phyloP scores from a whole-genome alignment of 164 flowering plant genomes.

The Akebia trifoliata region DNA sequence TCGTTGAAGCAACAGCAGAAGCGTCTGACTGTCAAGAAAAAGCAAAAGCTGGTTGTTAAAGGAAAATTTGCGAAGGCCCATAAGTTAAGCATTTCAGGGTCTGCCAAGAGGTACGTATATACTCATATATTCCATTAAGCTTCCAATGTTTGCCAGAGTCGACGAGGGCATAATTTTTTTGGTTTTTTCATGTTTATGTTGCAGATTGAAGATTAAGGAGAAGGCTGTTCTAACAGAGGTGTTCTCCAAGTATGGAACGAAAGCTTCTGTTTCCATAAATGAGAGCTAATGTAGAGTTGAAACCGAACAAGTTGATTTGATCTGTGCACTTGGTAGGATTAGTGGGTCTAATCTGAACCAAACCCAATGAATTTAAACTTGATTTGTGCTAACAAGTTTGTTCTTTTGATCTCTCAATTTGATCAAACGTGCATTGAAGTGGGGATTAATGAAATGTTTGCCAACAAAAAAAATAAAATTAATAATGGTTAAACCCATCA shows the following conservation, averaged over 20 bases:
- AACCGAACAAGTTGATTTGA: no score
- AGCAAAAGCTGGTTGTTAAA: slow-evolving; percentile 20
- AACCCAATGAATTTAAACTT: no score
- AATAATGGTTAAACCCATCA: no score
- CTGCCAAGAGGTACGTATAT: slow-evolving; percentile 50
- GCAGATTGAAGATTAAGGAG: slow-evolving; percentile 67
- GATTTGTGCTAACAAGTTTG: no score
- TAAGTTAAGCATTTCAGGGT: slow-evolving; percentile 44
- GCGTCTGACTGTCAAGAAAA: slow-evolving; percentile 16
- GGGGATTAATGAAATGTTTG: no score
- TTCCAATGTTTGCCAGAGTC: not conserved
- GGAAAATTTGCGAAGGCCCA: slow-evolving; percentile 26
- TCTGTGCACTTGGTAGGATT: no score
- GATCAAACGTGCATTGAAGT: no score
- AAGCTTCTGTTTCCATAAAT: slow-evolving; percentile 21
- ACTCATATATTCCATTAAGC: not conserved
- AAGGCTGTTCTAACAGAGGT: slow-evolving; percentile 56
- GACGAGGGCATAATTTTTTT: not conserved
- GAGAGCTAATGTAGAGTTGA: slow-evolving; percentile 3
- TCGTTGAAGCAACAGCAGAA: slow-evolving; percentile 17
- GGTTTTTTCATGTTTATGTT: slow-evolving; percentile 9
- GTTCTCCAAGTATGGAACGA: slow-evolving; percentile 46
- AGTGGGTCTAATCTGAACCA: no score
- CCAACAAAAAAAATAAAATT: no score
- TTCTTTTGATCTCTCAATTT: no score